Base-by-base conservation (phyloP, 805 yeast genomes). In the Candida bentonensis region DNA sequence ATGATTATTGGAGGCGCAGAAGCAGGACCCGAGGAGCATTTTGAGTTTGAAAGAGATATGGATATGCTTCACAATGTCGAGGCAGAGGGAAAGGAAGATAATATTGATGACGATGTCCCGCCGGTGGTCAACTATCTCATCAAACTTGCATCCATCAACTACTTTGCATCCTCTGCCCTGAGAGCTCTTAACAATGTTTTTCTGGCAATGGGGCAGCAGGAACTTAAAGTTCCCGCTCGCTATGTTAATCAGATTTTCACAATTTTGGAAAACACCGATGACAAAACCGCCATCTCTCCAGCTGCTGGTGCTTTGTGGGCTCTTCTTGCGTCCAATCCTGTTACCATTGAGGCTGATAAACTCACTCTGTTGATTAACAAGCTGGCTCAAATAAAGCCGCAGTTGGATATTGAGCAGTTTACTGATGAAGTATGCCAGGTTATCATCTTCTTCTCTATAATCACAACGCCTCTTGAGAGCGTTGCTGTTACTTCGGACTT, bases 101-200 rank as follows among this genome's bases (percentile, higher is more conserved):
- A 22, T n/a, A 47, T 34, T 11, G 43, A 36, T n/a, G 51, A 45
- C 21, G 48, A 42, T 17, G 45, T 52, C 15, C 40, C 50, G 15
- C 47, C 53, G 1, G 46, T 43, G n/a, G 33, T 59, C 17, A 7
- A 9, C n/a, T 30, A 30, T 15, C 36, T 30, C 7, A 30, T 15
- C 5, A 9, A 30, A 5, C 11, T n/a, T 9, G 36, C 36, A 5
- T 5, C n/a, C 7, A 13, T 5, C 36, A 30, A 30, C n/a, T 67
- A 70, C 39, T 71, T 79, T 47, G 62, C 71, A 22, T 66, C 74
- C 22, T 76, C 82, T 51, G 68, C 77, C 4, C 62, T 84, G 42
- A 69, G 76, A 13, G 78, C 83, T 5, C 68, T 86, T 57, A 86
- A 84, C 61, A 88, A 88, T 55, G 58, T 81, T 44, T 58, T 74